Conservation (phyloP, 1,284 basidiomycete genomes). For the Pseudozyma tsukubaensis region DNA sequence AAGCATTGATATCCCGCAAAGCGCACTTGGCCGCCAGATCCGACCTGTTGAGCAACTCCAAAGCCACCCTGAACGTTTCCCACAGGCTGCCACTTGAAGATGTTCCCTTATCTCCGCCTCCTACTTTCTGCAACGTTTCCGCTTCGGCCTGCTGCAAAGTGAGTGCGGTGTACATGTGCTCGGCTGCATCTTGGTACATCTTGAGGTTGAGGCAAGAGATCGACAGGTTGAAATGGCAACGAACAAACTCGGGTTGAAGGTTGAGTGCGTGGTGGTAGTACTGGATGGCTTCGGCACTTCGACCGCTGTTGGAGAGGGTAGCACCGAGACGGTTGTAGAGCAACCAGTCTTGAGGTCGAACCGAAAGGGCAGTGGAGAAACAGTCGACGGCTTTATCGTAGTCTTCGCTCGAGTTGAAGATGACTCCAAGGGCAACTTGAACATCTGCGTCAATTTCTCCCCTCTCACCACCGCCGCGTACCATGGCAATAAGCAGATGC, state of each 20-base stretch:
- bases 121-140: slow-evolving; percentile 29
- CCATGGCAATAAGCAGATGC: slow-evolving; percentile 69
- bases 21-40: slow-evolving; percentile 56
- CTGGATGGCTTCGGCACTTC: slow-evolving; percentile 82
- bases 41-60: slow-evolving; percentile 62
- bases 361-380: slow-evolving; percentile 86
- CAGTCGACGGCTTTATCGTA: slow-evolving; percentile 93
- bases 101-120: slow-evolving; percentile 2
- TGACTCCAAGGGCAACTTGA: slow-evolving; percentile 91
- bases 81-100: slow-evolving; percentile 57
- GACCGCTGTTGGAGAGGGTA: slow-evolving; percentile 88
- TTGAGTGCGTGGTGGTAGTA: slow-evolving; percentile 91
- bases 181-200: slow-evolving; percentile 66
- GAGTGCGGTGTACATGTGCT: slow-evolving; percentile 66
- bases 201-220: slow-evolving; percentile 66
- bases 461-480: slow-evolving; percentile 48
- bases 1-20: slow-evolving; percentile 49
- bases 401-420: slow-evolving; percentile 90
- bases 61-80: slow-evolving; percentile 65
- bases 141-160: slow-evolving; percentile 60
- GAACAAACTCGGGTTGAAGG: slow-evolving; percentile 90
- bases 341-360: slow-evolving; percentile 91
- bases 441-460: slow-evolving; percentile 79
- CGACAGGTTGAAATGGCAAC: slow-evolving; percentile 70
- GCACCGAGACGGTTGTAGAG: slow-evolving; percentile 96